Percentiles rank a stretch among this genome's conserved stretches.
Conservation (phyloP, 106 monocot genomes). For the Dioscorea zingiberensis region DNA sequence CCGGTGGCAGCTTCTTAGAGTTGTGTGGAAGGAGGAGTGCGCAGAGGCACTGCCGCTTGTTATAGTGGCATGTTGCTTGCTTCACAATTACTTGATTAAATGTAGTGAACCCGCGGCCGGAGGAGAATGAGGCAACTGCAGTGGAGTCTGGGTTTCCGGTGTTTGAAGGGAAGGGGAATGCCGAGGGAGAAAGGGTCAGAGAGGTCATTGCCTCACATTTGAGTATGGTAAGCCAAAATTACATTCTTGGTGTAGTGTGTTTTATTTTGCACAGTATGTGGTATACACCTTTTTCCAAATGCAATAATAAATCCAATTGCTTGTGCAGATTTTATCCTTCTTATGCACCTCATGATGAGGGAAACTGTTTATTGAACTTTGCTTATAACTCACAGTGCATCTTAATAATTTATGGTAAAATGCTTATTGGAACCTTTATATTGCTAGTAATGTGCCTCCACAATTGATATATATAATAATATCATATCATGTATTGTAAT, state of each 20-base stretch:
- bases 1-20: slow-evolving; percentile 59
- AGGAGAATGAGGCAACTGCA: neutral
- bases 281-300: too few species aligned
- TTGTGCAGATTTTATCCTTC: too few species aligned
- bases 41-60: slow-evolving; percentile 67
- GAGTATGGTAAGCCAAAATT: slow-evolving; percentile 24
- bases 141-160: slow-evolving; percentile 19
- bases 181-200: slow-evolving; percentile 47
- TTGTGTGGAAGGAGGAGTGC: slow-evolving; percentile 61
- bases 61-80: slow-evolving; percentile 48
- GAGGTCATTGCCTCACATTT: slow-evolving; percentile 45
- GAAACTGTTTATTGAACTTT: too few species aligned
- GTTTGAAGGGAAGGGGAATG: slow-evolving; percentile 48
- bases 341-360: too few species aligned
- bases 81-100: slow-evolving; percentile 78
- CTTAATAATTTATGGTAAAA: too few species aligned
- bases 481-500: too few species aligned
- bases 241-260: neutral
- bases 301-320: too few species aligned
- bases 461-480: too few species aligned
- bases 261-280: too few species aligned
- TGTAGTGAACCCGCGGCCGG: slow-evolving; percentile 47
- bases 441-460: too few species aligned
- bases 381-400: too few species aligned
- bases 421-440: too few species aligned